These are phyloP conservation scores for Plasmodium ovale DNA, from an alignment of 169 alveolate species.

Conservation along the genomic window DNA sequence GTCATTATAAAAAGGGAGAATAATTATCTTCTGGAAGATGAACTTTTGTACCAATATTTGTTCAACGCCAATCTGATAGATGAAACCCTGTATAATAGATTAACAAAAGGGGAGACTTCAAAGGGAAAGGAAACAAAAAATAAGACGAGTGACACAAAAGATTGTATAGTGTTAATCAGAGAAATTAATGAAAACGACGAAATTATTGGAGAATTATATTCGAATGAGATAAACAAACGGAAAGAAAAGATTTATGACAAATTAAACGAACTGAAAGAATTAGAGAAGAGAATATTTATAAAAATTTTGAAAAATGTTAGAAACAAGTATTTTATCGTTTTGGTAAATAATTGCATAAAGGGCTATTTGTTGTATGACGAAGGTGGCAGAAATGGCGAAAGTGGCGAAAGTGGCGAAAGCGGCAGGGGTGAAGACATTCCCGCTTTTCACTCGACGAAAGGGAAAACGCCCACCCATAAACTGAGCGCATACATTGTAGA, in stretches of 20 bases:
- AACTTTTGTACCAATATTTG: conserved; percentile 55
- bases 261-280: conserved; percentile 45
- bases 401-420: background rate
- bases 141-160: background rate
- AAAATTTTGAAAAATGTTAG: conserved; percentile 72
- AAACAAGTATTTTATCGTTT: conserved; percentile 69
- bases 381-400: background rate
- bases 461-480: background rate
- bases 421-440: background rate
- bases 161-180: conserved; percentile 57
- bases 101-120: background rate
- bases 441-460: too few relatives aligned
- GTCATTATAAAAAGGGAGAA: conserved; percentile 70
- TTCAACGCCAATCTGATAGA: conserved; percentile 38
- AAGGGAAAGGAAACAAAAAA: background rate
- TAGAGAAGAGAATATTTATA: conserved; percentile 58
- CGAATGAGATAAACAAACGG: conserved; percentile 58
- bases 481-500: conserved; percentile 75
- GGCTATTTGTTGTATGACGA: conserved; percentile 68
- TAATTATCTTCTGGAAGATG: conserved; percentile 54
- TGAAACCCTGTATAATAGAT: conserved; percentile 11
- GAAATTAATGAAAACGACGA: conserved; percentile 25
- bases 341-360: conserved; percentile 68
- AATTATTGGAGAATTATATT: conserved; percentile 59
- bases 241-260: conserved; percentile 74